A percentile compares a stretch with the other conserved stretches of the same genome.
These are phyloP conservation scores for Colletotrichum viniferum DNA, from an alignment of 2,329 filamentous ascomycete species.

Conservation along the genomic window DNA sequence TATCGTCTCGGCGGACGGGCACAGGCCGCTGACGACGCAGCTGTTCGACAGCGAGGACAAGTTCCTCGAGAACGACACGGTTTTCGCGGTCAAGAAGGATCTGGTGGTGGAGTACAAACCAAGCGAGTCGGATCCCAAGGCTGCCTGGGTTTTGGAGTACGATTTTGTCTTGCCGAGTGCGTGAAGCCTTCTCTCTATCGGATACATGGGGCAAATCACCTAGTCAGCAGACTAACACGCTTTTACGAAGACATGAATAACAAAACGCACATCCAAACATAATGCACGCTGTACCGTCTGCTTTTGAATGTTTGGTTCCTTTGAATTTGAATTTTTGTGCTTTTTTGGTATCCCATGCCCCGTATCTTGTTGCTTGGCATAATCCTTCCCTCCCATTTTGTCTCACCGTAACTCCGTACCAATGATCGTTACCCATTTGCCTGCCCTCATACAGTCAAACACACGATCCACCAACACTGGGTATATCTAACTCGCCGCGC, in stretches of 20 bases:
- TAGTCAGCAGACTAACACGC: background rate
- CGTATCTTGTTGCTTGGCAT: background rate
- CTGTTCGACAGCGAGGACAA: conserved; percentile 65
- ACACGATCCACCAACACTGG: background rate
- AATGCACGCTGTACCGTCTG: background rate
- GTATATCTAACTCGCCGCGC: background rate
- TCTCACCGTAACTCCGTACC: background rate
- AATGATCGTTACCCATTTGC: background rate
- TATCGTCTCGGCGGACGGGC: conserved; percentile 50
- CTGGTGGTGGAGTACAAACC: conserved; percentile 32
- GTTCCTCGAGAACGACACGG: conserved; percentile 48
- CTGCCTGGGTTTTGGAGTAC: conserved; percentile 28
- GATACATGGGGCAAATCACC: background rate
- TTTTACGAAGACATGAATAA: background rate
- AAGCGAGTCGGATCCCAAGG: conserved; percentile 23
- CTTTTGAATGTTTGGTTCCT: background rate
- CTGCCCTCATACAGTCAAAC: background rate
- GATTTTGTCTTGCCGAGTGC: conserved; percentile 23
- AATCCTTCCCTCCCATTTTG: background rate
- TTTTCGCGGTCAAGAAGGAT: conserved; percentile 40
- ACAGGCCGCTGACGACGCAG: conserved; percentile 68
- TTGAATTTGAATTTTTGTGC: background rate
- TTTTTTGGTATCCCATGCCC: background rate
- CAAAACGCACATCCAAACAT: background rate
- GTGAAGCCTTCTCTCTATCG: background rate